Evolutionary conservation across 2,329 filamentous ascomycete genomes (phyloP), one percentile per base, ranked within the genome.

Genomic region (Fusarium sp.): DNA sequence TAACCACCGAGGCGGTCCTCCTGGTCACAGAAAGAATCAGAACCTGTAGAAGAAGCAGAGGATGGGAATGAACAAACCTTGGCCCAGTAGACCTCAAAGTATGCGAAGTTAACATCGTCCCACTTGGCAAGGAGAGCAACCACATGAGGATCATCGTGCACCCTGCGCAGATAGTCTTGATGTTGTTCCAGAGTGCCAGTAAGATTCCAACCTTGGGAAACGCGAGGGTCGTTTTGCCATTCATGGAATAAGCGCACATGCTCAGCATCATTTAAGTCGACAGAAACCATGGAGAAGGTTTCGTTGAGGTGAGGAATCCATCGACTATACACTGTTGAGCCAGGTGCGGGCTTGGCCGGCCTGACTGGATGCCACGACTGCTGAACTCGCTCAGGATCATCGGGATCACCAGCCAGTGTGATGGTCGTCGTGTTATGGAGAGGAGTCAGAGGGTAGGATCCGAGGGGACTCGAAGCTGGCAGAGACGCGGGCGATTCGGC

Each of bases 221-320:
- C 92, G 53, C 92, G 90, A 55, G 92, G 92, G 76, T 95, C 92
- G 76, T 95, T 95, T 80, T 94, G 92, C 92, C 92, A 95, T 60
- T 85, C 85, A 80, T 94, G 90, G 83, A 95, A 95, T 8, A 93
- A 83, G 18, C 83, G 81, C 53, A 95, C 81, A 79, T 95, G 92
- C 73, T 88, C 84, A 2, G 82, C 76, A 74, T 92, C 83, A 32
- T 84, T 76, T 80, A 88, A 92, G 78, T 95, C 90, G 2, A 95
- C 85, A 14, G 88, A 89, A n/a, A 92, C 84, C 83, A 95, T 91
- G 65, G 90, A 92, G 78, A 95, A 95, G 70, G 88, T 91, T 83
- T 95, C 90, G 66, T 89, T 84, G 43, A 95, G 83, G 75, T 94
- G 89, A 10, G 92, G 91, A 66, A 95, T 90, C 83, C 90, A 95